phyloP scores from a whole-genome alignment of 345 rosid genomes.

The Passiflora organensis region DNA sequence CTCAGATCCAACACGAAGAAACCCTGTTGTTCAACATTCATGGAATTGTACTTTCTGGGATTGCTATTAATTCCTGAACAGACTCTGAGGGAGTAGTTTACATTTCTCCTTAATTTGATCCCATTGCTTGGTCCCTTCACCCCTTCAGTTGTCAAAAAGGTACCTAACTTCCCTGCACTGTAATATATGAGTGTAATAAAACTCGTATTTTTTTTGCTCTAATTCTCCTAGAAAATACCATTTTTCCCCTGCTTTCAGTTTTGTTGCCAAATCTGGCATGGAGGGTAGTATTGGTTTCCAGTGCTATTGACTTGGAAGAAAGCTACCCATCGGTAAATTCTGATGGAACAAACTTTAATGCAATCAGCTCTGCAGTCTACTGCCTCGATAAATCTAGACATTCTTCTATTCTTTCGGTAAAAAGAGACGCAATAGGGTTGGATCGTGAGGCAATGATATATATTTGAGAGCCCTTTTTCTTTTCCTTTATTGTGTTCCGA shows the following conservation, averaged over 20 bases:
- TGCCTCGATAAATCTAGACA: slow-evolving; percentile 4
- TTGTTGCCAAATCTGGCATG: not conserved
- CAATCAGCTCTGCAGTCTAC: slow-evolving; percentile 5
- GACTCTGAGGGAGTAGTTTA: too few species aligned
- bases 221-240: not conserved
- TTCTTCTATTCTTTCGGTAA: not conserved
- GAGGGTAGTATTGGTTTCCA: not conserved
- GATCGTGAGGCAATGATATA: slow-evolving; percentile 13
- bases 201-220: not conserved
- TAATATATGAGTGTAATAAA: not conserved
- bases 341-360: not conserved
- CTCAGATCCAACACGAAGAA: not conserved
- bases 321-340: not conserved
- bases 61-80: too few species aligned
- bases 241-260: not conserved
- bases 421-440: not conserved
- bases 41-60: too few species aligned
- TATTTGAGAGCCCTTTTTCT: not conserved
- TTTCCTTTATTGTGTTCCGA: not conserved
- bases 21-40: not conserved
- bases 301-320: not conserved
- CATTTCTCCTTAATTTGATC: too few species aligned
- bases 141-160: not conserved
- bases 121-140: too few species aligned
- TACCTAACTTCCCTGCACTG: not conserved